Conservation (phyloP, 2,329 filamentous ascomycete genomes). For the Apiospora koreana region DNA sequence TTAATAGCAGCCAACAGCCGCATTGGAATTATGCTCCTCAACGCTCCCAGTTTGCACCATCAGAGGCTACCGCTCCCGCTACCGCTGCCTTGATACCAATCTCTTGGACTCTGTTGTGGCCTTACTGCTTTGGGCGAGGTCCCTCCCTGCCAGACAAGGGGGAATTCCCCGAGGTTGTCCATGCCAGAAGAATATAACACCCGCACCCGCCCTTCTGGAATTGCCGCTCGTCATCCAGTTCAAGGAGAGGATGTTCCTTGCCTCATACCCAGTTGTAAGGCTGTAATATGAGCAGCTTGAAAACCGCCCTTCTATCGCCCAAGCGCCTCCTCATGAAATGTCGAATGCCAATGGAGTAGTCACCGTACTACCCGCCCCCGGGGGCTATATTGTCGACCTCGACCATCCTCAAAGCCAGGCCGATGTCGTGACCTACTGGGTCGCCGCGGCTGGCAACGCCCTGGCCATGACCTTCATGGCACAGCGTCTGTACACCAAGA, state of each 20-base stretch:
- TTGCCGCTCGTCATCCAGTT: not conserved
- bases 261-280: not conserved
- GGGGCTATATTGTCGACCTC: constrained; percentile 16
- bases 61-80: not conserved
- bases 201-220: not conserved
- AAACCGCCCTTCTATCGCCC: not conserved
- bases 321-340: not conserved
- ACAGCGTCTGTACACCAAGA: constrained; percentile 15
- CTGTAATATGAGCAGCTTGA: not conserved
- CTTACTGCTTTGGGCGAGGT: not conserved
- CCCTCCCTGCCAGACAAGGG: not conserved
- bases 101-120: not conserved
- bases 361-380: constrained; percentile 12
- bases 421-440: constrained; percentile 9
- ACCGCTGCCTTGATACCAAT: not conserved
- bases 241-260: not conserved
- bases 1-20: not conserved
- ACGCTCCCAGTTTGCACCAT: not conserved
- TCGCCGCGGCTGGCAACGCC: not conserved
- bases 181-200: not conserved
- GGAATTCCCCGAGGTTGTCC: not conserved
- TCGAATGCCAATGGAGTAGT: not conserved
- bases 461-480: constrained; percentile 10
- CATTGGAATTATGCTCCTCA: not conserved
- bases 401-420: constrained; percentile 10